Base-by-base conservation (phyloP, 257 asterid species). In the Jasminum sambac region DNA sequence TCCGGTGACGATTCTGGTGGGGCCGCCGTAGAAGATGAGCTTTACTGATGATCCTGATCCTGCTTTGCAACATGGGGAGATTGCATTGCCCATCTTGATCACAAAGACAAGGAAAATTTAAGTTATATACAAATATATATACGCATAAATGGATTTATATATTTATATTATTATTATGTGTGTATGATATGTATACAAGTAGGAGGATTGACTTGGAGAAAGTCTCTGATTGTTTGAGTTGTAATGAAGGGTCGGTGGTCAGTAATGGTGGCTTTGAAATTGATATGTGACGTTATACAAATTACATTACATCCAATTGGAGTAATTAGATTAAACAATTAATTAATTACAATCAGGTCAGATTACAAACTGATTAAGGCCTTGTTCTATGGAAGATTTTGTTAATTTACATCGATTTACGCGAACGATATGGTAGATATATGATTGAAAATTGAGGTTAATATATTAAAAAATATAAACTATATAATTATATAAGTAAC, bases 11-110 rank as follows among this genome's bases (percentile, higher is more conserved):
- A 50, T 59, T 63, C 82, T 78, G 13, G 82, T 78, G 61, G 67
- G 78, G 67, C 96, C 96, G 52, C 84, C 90, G 42, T 78, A 39
- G 41, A 78, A 62, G 13, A 87, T 72, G 39, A 89, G 61, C 66
- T 77, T 89, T 24, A 73, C 78, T 74, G 81, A 64, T 73, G 81
- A 26, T 57, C 64, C 19, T n/a, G 38, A 17, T 7, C 23, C 34
- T 2, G 81, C 60, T 34, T 72, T 58, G 74, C 77, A 75, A 60
- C 88, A 88, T 0, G 81, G 67, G 4, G 60, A 40, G 17, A 80
- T 36, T 19, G 86, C 70, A 72, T 86, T 88, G 55, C 88, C 91
- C 86, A 85, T 87, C 39, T 9, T 26, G 25, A 17, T 10, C 3
- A 23, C 0, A 21, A 1, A 10, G 5, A 64, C 25, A 34, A 14